Conservation (phyloP, 345 rosid species). For the Cochlearia excelsa region DNA sequence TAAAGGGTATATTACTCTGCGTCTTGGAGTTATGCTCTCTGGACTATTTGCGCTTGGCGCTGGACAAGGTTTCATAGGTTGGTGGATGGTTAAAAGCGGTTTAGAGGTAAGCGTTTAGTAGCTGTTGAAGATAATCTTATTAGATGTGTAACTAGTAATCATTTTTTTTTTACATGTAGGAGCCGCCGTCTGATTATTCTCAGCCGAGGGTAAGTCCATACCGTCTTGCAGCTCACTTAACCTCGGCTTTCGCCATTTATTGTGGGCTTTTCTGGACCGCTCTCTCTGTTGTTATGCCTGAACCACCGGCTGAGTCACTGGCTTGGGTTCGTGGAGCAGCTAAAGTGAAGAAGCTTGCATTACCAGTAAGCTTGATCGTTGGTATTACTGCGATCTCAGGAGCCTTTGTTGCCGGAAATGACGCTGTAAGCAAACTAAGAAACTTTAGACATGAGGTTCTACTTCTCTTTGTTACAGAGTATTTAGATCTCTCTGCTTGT, state of each 20-base stretch:
- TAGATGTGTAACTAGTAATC: constrained; percentile 12
- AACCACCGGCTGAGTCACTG: constrained; percentile 85
- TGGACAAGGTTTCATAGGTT: constrained; percentile 94
- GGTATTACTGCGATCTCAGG: constrained; percentile 90
- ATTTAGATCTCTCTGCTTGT: constrained; percentile 11
- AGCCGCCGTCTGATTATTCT: constrained; percentile 79
- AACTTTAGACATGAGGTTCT: background rate
- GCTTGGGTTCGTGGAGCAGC: constrained; percentile 84
- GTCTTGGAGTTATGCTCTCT: constrained; percentile 77
- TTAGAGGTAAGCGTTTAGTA: constrained; percentile 55
- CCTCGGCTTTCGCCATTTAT: constrained; percentile 89
- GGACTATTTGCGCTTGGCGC: constrained; percentile 90
- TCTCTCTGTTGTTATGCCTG: constrained; percentile 88
- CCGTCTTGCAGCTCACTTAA: constrained; percentile 91
- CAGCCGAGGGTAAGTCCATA: constrained; percentile 96
- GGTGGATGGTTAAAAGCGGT: constrained; percentile 99
- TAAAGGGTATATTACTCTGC: constrained; percentile 75
- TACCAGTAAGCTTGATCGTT: constrained; percentile 78
- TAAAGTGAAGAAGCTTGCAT: constrained; percentile 74
- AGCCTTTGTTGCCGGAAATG: constrained; percentile 97
- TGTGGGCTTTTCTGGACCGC: constrained; percentile 94
- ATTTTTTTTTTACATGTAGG: constrained; percentile 40
- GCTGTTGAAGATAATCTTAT: background rate
- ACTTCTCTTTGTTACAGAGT: background rate
- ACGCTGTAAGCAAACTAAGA: constrained; percentile 57